These are phyloP conservation scores for Lachnellula cervina DNA, from an alignment of 2,329 filamentous ascomycete species.

Conservation along the genomic window DNA sequence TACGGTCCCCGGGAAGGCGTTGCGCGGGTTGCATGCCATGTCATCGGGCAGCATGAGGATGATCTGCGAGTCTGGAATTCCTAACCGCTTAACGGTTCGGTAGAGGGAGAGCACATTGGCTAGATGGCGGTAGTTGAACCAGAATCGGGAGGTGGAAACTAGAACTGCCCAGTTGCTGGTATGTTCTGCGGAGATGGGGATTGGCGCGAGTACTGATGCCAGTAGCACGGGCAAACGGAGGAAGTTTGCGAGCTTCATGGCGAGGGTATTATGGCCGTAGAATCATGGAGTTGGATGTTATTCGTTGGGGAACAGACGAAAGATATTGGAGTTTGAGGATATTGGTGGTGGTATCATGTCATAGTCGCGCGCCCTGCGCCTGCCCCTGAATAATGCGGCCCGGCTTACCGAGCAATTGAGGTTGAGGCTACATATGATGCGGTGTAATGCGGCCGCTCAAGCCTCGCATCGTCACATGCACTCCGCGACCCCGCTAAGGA, in stretches of 20 bases:
- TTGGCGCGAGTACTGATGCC: slow-evolving; percentile 42
- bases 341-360: too few species aligned
- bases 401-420: too few species aligned
- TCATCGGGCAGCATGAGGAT: slow-evolving; percentile 99
- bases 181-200: slow-evolving; percentile 57
- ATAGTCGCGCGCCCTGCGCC: too few species aligned
- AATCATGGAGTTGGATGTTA: background rate
- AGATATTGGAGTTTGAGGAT: too few species aligned
- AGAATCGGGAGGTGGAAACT: slow-evolving; percentile 97
- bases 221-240: slow-evolving; percentile 40
- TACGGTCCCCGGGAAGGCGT: slow-evolving; percentile 94
- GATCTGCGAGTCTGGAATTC: slow-evolving; percentile 97
- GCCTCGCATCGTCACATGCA: slow-evolving; percentile 1
- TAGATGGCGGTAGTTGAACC: slow-evolving; percentile 99
- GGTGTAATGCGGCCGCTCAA: background rate
- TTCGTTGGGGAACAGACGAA: background rate
- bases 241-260: slow-evolving; percentile 48
- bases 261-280: background rate
- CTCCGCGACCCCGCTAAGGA: background rate
- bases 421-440: too few species aligned
- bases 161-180: slow-evolving; percentile 99
- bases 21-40: slow-evolving; percentile 98
- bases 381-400: too few species aligned
- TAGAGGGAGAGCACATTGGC: slow-evolving; percentile 97
- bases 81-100: slow-evolving; percentile 93